Conservation (phyloP, 768 basidiomycete genomes). For the Macrolepiota fuliginosa region DNA sequence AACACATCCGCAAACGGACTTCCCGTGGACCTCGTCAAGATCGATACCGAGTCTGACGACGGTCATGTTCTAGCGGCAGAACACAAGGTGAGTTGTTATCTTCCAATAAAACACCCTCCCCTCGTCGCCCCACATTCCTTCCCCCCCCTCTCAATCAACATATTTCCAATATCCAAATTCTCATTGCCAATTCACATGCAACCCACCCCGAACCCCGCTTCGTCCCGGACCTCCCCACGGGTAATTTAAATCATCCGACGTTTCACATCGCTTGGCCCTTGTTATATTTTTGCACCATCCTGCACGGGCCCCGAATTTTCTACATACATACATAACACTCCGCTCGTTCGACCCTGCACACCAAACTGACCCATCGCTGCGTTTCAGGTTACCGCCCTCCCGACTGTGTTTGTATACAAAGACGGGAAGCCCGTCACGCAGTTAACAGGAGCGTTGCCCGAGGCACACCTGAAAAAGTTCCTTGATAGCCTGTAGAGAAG, state of each 20-base stretch:
- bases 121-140: not conserved
- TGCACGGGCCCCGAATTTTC: too few relatives aligned
- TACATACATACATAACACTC: too few relatives aligned
- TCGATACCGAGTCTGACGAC: slow-evolving; percentile 59
- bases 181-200: not conserved
- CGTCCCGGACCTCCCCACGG: not conserved
- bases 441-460: slow-evolving; percentile 61
- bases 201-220: not conserved
- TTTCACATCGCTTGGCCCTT: not conserved
- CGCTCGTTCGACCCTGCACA: too few relatives aligned
- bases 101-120: not conserved
- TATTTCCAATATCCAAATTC: slow-evolving; percentile 4
- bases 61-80: slow-evolving; percentile 48
- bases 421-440: slow-evolving; percentile 55
- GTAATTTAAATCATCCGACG: not conserved
- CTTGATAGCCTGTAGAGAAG: slow-evolving; percentile 25
- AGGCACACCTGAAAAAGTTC: slow-evolving; percentile 41
- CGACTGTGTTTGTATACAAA: slow-evolving; percentile 77
- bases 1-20: slow-evolving; percentile 48
- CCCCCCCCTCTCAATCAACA: not conserved
- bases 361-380: not conserved
- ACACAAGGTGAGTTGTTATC: slow-evolving; percentile 40
- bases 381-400: slow-evolving; percentile 65
- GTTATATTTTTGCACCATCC: not conserved
- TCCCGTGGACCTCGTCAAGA: slow-evolving; percentile 68